phyloP scores from a whole-genome alignment of 768 basidiomycete species.

The Hericium rajendrae region DNA sequence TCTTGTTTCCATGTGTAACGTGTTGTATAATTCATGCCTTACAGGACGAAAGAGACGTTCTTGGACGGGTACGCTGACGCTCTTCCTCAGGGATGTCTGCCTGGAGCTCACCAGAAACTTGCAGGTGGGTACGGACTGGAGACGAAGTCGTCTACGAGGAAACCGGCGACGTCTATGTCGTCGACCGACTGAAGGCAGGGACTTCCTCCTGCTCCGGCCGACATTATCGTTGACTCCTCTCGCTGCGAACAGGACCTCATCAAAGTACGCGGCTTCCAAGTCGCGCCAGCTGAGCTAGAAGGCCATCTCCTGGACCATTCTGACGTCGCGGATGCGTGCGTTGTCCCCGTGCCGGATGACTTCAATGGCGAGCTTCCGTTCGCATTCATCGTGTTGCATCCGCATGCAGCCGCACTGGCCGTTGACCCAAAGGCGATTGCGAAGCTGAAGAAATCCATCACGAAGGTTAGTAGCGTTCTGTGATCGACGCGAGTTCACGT shows the following conservation, averaged over 20 bases:
- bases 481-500: no score
- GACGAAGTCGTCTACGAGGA: slow-evolving; percentile 49
- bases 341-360: slow-evolving; percentile 60
- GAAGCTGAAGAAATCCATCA: slow-evolving; percentile 7
- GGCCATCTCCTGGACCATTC: slow-evolving; percentile 50
- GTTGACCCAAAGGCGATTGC: not conserved
- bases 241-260: slow-evolving; percentile 40
- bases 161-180: slow-evolving; percentile 47
- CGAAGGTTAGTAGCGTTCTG: slow-evolving; percentile 1
- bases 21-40: not conserved
- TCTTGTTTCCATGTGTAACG: not conserved
- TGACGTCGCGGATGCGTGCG: slow-evolving; percentile 52
- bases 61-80: slow-evolving; percentile 41
- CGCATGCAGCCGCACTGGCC: slow-evolving; percentile 2
- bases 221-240: slow-evolving; percentile 11
- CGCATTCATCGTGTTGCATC: slow-evolving; percentile 51
- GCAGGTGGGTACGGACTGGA: slow-evolving; percentile 60
- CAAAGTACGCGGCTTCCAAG: slow-evolving; percentile 66
- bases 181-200: slow-evolving; percentile 50
- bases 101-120: not conserved
- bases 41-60: slow-evolving; percentile 61
- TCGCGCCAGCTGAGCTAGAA: slow-evolving; percentile 66
- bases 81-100: not conserved
- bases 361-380: slow-evolving; percentile 68
- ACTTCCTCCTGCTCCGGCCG: not conserved